Evolutionary conservation across 257 asterid species (phyloP).

Genomic region (Sherardia arvensis): DNA sequence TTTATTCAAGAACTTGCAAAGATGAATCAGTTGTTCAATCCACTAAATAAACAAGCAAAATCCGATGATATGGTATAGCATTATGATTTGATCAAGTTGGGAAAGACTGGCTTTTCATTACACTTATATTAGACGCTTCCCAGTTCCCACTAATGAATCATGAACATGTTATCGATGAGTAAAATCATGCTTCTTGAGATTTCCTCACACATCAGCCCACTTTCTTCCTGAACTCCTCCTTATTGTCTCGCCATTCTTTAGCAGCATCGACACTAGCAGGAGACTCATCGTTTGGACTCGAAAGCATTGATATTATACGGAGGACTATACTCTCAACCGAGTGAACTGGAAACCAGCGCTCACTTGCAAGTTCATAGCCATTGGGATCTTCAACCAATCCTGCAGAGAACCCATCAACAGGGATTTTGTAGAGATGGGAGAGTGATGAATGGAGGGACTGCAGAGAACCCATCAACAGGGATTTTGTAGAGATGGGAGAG

Average conservation of each 20-base stretch:
- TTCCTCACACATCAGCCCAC: slow-evolving; percentile 86
- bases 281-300: slow-evolving; percentile 20
- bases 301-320: slow-evolving; percentile 24
- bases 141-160: background rate
- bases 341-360: slow-evolving; percentile 96
- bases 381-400: slow-evolving; percentile 89
- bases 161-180: background rate
- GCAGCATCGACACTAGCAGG: slow-evolving; percentile 78
- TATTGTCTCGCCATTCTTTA: slow-evolving; percentile 79
- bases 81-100: background rate
- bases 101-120: background rate
- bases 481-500: slow-evolving; percentile 45
- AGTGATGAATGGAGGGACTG: too few species aligned
- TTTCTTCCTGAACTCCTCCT: slow-evolving; percentile 79
- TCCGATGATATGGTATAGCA: too few species aligned
- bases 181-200: slow-evolving; percentile 60
- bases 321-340: slow-evolving; percentile 41
- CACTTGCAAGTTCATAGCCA: slow-evolving; percentile 93
- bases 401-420: slow-evolving; percentile 84
- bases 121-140: background rate
- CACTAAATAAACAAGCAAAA: background rate
- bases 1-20: background rate
- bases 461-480: slow-evolving; percentile 24
- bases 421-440: slow-evolving; percentile 59
- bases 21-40: background rate